Base-by-base conservation (phyloP, 768 basidiomycete species). In the Boletus vermiculosoides region DNA sequence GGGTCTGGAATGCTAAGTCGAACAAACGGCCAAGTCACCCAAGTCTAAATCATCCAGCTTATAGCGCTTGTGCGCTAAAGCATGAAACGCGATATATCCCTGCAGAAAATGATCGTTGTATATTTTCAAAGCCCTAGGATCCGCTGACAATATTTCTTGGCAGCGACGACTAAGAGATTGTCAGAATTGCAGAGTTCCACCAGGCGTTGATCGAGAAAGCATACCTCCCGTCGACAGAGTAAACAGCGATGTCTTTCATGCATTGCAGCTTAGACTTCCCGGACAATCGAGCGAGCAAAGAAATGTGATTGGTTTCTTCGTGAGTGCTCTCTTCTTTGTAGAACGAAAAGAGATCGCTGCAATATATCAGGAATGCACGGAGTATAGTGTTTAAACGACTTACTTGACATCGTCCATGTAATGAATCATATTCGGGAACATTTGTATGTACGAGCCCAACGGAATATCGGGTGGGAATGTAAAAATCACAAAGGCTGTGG, bases 391-490 rank as follows among this genome's bases (percentile, higher is more conserved):
- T 11, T 20, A 7, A 18, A 31, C 13, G 10, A 22, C 36, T 40
- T 48, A 54, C 45, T 55, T 55, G 20, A 55, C 54, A 31, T 55
- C 54, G 46, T 55, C 54, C 22, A 55, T 49, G 39, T 55, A 40
- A 16, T 55, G 42, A 37, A 55, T 47, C 54, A 55, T 55, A 31
- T 41, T 55, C 11, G 47, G 54, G 31, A 55, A 31, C 30, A 55
- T 55, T 55, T 55, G 54, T 4, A 55, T n/a, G 28, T 55, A 55
- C 3, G 54, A 50, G 13, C 31, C 23, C 5, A 50, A n/a, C 12
- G 54, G 54, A 28, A 55, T 50, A 15, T 49, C 40, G 7, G 54
- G 54, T 20, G 47, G 54, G n/a, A 55, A 55, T 22, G 54, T 55
- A 50, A 55, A 55, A 30, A 55, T 48, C 15, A 55, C 54, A 28